Evolutionary conservation across 2,329 filamentous ascomycete genomes (phyloP), one percentile per base, ranked within the genome.

Genomic region (Hymenoscyphus infarciens): DNA sequence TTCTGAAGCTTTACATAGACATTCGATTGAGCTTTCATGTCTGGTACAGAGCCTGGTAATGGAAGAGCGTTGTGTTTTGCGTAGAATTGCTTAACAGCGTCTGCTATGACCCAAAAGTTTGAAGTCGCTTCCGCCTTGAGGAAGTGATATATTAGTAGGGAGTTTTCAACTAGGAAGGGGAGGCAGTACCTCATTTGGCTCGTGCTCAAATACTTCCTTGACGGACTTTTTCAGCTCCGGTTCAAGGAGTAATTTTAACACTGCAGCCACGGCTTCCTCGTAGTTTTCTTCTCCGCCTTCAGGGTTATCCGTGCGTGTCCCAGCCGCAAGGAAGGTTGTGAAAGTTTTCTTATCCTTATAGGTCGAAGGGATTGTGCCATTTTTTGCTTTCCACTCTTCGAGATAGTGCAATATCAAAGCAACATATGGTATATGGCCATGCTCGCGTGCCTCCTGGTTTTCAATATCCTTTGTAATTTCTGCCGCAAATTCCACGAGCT

Each of bases 221-320:
- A 96, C 82, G 2, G 87, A 84, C 54, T 84, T 84, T 49, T 89
- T 87, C 22, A 96, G 75, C 29, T 83, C 83, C 55, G 88, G 86
- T 19, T 81, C 78, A 53, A 88, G 87, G 35, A 99, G 80, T n/a
- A 89, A 90, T 76, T 96, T 96, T 71, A 98, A 81, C 0, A 98
- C 92, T 5, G 93, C 92, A 15, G 86, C 87, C 55, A 88, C 87
- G 3, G 95, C 96, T 76, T 99, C 95, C 64, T 97, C 92, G 72
- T 92, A 99, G 75, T 99, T 99, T 78, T 99, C 95, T 74, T 99
- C 95, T 62, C 90, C 91, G 55, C 92, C 93, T 74, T 96, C 92
- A 0, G 91, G 76, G 63, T 87, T 96, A 69, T 88, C 79, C 58
- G 80, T 90, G 69, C 92, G 85, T 69, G 89, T 84, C 2, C 83